Evolutionary conservation across 805 yeast genomes (phyloP).

Genomic region (Sungouiella thailandica): DNA sequence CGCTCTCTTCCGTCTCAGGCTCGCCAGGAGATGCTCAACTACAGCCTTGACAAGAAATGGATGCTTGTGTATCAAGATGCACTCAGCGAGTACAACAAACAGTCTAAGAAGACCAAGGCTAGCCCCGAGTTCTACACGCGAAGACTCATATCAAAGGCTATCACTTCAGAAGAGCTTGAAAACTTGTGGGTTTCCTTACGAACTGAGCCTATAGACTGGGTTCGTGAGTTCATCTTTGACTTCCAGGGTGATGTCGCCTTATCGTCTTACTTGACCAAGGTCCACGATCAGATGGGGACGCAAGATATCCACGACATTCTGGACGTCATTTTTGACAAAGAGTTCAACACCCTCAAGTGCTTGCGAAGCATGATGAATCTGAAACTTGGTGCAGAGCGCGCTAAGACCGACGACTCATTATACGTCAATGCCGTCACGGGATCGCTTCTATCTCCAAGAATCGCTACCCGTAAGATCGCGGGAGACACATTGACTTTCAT

Average conservation of each 20-base stretch:
- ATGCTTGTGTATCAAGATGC: conserved; percentile 84
- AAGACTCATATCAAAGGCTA: conserved; percentile 62
- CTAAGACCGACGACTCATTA: conserved; percentile 37
- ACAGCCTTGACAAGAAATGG: conserved; percentile 81
- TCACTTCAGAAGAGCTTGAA: conserved; percentile 66
- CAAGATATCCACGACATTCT: conserved; percentile 30
- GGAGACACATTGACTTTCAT: conserved; percentile 64
- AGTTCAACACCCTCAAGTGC: conserved; percentile 71
- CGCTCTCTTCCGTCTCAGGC: conserved; percentile 66
- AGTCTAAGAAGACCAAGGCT: conserved; percentile 25
- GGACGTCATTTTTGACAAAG: conserved; percentile 59
- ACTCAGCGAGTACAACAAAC: conserved; percentile 65
- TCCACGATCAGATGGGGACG: conserved; percentile 45
- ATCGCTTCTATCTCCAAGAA: conserved; percentile 68
- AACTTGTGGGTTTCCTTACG: conserved; percentile 88
- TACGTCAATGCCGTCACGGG: conserved; percentile 60
- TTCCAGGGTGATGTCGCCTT: conserved; percentile 80
- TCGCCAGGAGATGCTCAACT: conserved; percentile 68
- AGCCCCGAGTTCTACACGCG: conserved; percentile 77
- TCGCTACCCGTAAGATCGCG: conserved; percentile 72
- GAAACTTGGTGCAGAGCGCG: conserved; percentile 56
- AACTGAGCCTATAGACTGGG: conserved; percentile 85
- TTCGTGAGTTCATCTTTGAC: conserved; percentile 59
- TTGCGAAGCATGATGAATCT: conserved; percentile 68
- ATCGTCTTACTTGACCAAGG: conserved; percentile 46